Evolutionary conservation across 1,284 basidiomycete species (phyloP).

Genomic region (Athelia psychrophila): DNA sequence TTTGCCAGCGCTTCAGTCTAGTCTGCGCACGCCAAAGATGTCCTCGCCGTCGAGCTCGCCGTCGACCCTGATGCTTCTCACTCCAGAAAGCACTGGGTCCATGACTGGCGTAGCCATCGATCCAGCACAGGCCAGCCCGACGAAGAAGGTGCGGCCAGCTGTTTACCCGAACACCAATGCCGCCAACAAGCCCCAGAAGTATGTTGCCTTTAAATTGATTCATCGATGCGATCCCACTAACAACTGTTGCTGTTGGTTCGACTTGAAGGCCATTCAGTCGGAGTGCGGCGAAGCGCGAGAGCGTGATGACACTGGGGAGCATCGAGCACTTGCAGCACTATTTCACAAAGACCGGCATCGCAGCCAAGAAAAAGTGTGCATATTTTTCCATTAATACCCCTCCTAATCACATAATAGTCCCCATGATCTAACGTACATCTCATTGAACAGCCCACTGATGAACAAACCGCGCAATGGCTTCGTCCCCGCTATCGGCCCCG

Average conservation of each 20-base stretch:
- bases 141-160: constrained; percentile 55
- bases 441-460: constrained; percentile 44
- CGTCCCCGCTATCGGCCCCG: constrained; percentile 65
- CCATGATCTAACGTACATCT: constrained; percentile 1
- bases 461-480: constrained; percentile 58
- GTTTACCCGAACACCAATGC: constrained; percentile 75
- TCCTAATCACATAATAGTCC: neutral
- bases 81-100: constrained; percentile 43
- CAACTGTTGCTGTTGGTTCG: neutral
- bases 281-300: constrained; percentile 82
- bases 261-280: constrained; percentile 63
- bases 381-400: neutral
- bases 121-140: constrained; percentile 3
- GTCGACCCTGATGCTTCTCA: constrained; percentile 42
- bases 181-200: constrained; percentile 64
- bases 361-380: constrained; percentile 70
- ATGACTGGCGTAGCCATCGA: neutral
- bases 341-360: constrained; percentile 81
- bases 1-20: too few relatives aligned
- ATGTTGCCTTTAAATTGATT: neutral
- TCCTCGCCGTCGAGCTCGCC: constrained; percentile 36
- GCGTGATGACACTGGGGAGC: constrained; percentile 82
- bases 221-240: neutral
- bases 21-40: constrained; percentile 19
- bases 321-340: constrained; percentile 89